Evolutionary conservation across 352 stramenopile species (phyloP).

Genomic region (Elongisporangium undulatum): DNA sequence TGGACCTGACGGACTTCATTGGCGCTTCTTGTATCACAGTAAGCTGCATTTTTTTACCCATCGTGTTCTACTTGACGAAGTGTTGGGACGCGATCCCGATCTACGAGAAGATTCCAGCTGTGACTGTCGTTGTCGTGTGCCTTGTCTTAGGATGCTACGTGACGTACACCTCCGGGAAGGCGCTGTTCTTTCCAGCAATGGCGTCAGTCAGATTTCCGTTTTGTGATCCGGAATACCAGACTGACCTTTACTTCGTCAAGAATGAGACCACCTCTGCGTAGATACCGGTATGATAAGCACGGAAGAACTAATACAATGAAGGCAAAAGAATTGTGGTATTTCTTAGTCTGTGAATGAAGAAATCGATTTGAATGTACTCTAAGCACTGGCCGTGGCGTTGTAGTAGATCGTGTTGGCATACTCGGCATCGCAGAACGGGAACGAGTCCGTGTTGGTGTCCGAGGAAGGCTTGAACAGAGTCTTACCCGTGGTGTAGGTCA

Average conservation of each 20-base stretch:
- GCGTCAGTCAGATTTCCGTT: slow-evolving; percentile 15
- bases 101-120: slow-evolving; percentile 27
- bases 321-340: neutral
- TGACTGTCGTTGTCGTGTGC: slow-evolving; percentile 30
- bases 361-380: neutral
- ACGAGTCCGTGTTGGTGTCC: slow-evolving; percentile 22
- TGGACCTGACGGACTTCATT: slow-evolving; percentile 43
- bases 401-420: slow-evolving; percentile 45
- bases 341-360: neutral
- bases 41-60: slow-evolving; percentile 39
- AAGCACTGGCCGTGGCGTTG: slow-evolving; percentile 26
- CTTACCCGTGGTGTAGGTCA: slow-evolving; percentile 35
- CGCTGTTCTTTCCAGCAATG: slow-evolving; percentile 14
- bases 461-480: slow-evolving; percentile 30
- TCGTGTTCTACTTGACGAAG: slow-evolving; percentile 46
- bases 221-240: slow-evolving; percentile 13
- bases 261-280: slow-evolving; percentile 1
- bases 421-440: slow-evolving; percentile 49
- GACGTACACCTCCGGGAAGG: slow-evolving; percentile 21
- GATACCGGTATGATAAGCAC: no score
- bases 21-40: slow-evolving; percentile 35
- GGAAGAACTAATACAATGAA: no score
- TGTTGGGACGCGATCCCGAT: slow-evolving; percentile 30
- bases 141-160: slow-evolving; percentile 30
- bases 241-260: slow-evolving; percentile 22